Percentiles rank a stretch among this genome's conserved stretches.
Conservation (phyloP, 2,329 filamentous ascomycete species). For the Trichoderma sp. region DNA sequence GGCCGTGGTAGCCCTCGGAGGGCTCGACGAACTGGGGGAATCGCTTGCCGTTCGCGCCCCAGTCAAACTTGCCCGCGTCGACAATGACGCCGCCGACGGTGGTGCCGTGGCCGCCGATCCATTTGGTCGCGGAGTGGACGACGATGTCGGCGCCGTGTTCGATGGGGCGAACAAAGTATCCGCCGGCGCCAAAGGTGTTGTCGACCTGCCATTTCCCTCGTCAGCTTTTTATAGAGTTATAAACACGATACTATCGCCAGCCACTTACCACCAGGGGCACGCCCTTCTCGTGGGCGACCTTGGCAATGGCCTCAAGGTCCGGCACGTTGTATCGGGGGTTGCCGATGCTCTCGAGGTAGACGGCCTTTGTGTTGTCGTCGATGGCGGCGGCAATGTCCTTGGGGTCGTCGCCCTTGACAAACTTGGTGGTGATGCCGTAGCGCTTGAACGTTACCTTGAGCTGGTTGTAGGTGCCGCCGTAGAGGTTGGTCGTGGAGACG, state of each 20-base stretch:
- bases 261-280: slow-evolving; percentile 64
- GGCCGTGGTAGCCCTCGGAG: slow-evolving; percentile 84
- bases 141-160: slow-evolving; percentile 92
- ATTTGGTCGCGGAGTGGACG: slow-evolving; percentile 93
- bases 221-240: no score
- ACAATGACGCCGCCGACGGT: slow-evolving; percentile 86
- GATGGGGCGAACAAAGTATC: slow-evolving; percentile 85
- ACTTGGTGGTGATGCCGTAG: slow-evolving; percentile 87
- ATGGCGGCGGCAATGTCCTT: slow-evolving; percentile 81
- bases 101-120: slow-evolving; percentile 95
- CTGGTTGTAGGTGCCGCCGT: slow-evolving; percentile 97
- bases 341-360: slow-evolving; percentile 90
- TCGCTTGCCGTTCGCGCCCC: slow-evolving; percentile 78
- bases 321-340: slow-evolving; percentile 94
- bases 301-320: slow-evolving; percentile 84
- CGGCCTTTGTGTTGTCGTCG: slow-evolving; percentile 89
- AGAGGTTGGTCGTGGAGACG: slow-evolving; percentile 85
- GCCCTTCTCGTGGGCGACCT: slow-evolving; percentile 71
- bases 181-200: slow-evolving; percentile 94
- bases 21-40: slow-evolving; percentile 95
- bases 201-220: slow-evolving; percentile 63
- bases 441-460: slow-evolving; percentile 88
- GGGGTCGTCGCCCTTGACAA: slow-evolving; percentile 78
- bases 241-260: not conserved
- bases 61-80: slow-evolving; percentile 91